Base-by-base conservation (phyloP, 129 eudicot species). In the Saussurea involucrata region DNA sequence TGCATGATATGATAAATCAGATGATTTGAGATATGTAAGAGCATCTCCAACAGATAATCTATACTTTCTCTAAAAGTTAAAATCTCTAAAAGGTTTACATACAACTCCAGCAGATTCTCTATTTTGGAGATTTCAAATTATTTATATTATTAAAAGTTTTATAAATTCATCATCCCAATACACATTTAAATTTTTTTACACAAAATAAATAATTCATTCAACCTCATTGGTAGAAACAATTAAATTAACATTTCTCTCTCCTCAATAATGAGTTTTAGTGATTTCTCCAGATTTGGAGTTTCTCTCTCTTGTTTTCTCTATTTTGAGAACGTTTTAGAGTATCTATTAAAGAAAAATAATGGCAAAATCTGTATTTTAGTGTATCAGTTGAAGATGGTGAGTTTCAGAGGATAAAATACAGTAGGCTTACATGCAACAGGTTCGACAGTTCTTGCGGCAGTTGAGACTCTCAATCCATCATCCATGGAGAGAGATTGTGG, bases 371-470 rank as follows among this genome's bases (percentile, higher is more conserved):
- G 8, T 53, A 18, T 53, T n/a, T 49, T 53, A 53, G 61, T 17
- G 22, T 18, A 53, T 53, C 61, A 1, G 61, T 53, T 17, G 21
- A 9, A 53, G 61, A 53, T 53, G 61, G 8, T 6, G 24, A 25
- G 57, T 21, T 68, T 24, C 12, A 60, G 66, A 76, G 17, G 64
- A 9, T 21, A 57, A 33, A 75, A 81, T 76, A 69, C 32, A 25
- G 66, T 60, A 75, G 44, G 82, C 83, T 82, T 95, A 95, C 97
- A 92, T 89, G 99, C 80, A 77, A 80, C 84, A 79, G 99, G 90
- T 80, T 91, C 97, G 17, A 78, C 69, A 27, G 85, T 72, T 87
- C 86, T 88, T 5, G 86, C 68, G 33, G 73, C 83, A 68, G 84
- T 82, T 57, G 90, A 85, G 68, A 80, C 75, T 80, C 84, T 76